A percentile compares a stretch with the other conserved stretches of the same genome.
phyloP scores from a whole-genome alignment of 2,329 filamentous ascomycete genomes.

The Diplocarpon mali region DNA sequence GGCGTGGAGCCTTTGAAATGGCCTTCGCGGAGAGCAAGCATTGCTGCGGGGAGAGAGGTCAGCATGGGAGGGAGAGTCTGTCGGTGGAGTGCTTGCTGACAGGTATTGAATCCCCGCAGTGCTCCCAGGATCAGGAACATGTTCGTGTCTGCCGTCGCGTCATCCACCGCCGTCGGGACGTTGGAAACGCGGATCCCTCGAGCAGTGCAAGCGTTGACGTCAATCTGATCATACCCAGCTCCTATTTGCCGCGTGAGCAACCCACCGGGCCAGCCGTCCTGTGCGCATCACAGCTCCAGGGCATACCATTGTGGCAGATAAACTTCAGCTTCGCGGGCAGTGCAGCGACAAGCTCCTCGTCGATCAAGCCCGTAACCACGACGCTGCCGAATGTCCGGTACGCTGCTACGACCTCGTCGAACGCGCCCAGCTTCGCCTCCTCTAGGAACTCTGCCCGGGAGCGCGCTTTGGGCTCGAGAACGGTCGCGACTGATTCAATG shows the following conservation, averaged over 20 bases:
- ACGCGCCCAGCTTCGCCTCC: slow-evolving; percentile 52
- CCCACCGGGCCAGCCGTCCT: not conserved
- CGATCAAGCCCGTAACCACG: slow-evolving; percentile 54
- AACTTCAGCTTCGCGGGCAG: slow-evolving; percentile 44
- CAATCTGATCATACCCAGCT: slow-evolving; percentile 78
- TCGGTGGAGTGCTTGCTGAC: slow-evolving; percentile 11
- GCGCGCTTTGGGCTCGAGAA: slow-evolving; percentile 49
- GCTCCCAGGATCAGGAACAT: slow-evolving; percentile 76
- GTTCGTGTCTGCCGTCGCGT: slow-evolving; percentile 71
- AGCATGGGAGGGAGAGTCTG: not conserved
- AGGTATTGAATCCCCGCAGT: slow-evolving; percentile 58
- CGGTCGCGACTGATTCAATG: slow-evolving; percentile 50
- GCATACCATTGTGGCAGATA: slow-evolving; percentile 47
- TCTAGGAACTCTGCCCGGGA: slow-evolving; percentile 56
- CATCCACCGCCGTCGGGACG: slow-evolving; percentile 69
- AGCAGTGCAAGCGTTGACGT: slow-evolving; percentile 58
- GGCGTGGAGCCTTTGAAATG: slow-evolving; percentile 52
- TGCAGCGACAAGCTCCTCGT: slow-evolving; percentile 54
- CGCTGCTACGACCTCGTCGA: slow-evolving; percentile 53
- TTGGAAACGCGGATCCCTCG: slow-evolving; percentile 64
- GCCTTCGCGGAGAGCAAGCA: slow-evolving; percentile 53
- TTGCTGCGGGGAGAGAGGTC: slow-evolving; percentile 30
- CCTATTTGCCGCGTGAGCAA: slow-evolving; percentile 33
- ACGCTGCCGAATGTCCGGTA: slow-evolving; percentile 63
- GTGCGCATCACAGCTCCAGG: not conserved